Evolutionary conservation across 73 alveolate species (phyloP), one percentile per base, ranked within the genome.

Genomic region (Effrenium voratum): DNA sequence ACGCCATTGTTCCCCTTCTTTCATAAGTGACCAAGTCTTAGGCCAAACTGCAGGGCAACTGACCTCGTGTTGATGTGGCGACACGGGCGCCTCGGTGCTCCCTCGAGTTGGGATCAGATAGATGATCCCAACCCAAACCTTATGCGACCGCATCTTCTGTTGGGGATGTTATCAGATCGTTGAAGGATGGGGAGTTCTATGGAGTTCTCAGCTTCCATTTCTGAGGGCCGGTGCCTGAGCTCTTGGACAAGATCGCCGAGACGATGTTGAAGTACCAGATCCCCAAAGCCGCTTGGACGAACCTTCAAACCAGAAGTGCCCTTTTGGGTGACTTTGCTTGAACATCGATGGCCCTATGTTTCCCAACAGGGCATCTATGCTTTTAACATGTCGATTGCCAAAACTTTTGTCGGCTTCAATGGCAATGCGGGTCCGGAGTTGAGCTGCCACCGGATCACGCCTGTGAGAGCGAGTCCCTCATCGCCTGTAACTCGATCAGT

Each of bases 191-290:
- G 28, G n/a, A 57, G 19, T 13, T 26, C n/a, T n/a, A n/a, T n/a
- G n/a, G n/a, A n/a, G n/a, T n/a, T n/a, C n/a, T n/a, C n/a, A n/a
- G n/a, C n/a, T n/a, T n/a, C n/a, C n/a, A n/a, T n/a, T 43, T 38
- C 68, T 19, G 38, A 87, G 95, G 95, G 59, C 95, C 95, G 6
- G 95, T 87, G 28, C 95, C 95, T 46, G 95, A 87, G 83, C 28
- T 87, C 49, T 28, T 87, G 50, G 44, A 40, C 49, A 87, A 87
- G 84, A 87, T 87, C 77, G 41, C 41, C 26, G 95, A 87, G 70
- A 60, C 95, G 47, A 87, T 87, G 95, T 28, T 87, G 70, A 63
- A 59, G 52, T 34, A 87, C 75, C 82, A 87, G 47, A 87, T 87
- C 49, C 60, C 68, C 41, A 87, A 87, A 49, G 95, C 4, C 28